A percentile compares a stretch with the other conserved stretches of the same genome.
Evolutionary conservation across 371 early-diverging fungal species (phyloP).

Genomic region (Parasitella parasitica): DNA sequence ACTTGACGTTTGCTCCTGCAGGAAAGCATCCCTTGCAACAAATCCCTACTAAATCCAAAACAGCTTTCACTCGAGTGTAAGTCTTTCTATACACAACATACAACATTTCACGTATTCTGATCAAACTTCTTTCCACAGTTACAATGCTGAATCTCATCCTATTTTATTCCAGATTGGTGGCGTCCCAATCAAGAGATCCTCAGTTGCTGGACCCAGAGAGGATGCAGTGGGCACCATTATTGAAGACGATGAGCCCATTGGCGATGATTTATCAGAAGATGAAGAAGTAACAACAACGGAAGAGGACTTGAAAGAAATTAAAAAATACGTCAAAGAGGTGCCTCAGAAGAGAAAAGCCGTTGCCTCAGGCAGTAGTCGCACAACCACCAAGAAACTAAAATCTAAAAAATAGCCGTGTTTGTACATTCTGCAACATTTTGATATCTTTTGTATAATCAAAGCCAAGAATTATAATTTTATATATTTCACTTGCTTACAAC

Average conservation of each 20-base stretch:
- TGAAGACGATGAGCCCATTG: conserved; percentile 59
- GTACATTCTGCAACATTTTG: neutral
- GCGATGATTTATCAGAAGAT: conserved; percentile 50
- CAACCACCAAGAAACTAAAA: neutral
- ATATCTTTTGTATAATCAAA: too few relatives aligned
- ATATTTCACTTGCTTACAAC: too few relatives aligned
- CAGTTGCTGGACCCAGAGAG: conserved; percentile 42
- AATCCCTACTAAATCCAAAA: conserved; percentile 75
- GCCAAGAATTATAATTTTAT: too few relatives aligned
- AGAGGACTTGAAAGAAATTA: conserved; percentile 5
- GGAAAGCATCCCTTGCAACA: conserved; percentile 46
- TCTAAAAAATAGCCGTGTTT: neutral
- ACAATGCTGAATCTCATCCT: conserved; percentile 77
- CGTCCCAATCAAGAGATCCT: conserved; percentile 33
- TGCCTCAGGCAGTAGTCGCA: neutral
- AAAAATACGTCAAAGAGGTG: conserved; percentile 13
- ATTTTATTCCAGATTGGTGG: conserved; percentile 58
- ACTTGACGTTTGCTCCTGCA: conserved; percentile 53
- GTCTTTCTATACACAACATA: too few relatives aligned
- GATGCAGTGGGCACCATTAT: conserved; percentile 72
- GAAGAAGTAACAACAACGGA: neutral
- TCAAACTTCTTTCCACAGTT: conserved; percentile 45
- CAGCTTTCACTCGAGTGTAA: conserved; percentile 80
- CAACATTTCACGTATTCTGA: too few relatives aligned
- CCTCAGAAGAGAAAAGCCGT: conserved; percentile 9